Base-by-base conservation (phyloP, 148 eudicot species). In the Selenicereus undatus region DNA sequence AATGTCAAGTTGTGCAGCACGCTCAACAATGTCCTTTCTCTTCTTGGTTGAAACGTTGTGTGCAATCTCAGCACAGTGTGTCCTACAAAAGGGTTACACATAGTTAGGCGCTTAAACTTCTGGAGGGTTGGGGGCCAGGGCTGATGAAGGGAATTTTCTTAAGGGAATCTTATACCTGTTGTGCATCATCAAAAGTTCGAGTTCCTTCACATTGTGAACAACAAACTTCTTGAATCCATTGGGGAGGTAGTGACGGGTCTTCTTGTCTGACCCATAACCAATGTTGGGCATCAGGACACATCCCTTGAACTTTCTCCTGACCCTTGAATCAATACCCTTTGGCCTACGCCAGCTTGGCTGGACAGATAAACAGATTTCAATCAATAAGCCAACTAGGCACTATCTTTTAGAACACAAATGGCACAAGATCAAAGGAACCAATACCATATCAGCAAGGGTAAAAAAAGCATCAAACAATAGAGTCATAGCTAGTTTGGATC, bases 261-360 rank as follows among this genome's bases (percentile, higher is more conserved):
- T 90, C 83, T 88, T 90, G 86, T 90, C 92, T 32, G 92, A 88
- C 1, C 90, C 92, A 18, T 88, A 90, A 22, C 90, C 92, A 43
- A 88, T 86, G 79, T 88, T 88, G 71, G 92, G 92, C 92, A 90
- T 86, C 66, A 86, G 73, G 3, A 78, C 81, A 43, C 78, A 76
- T 81, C 92, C 92, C 82, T 89, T 90, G 83, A 90, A 90, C 87
- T 90, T 90, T 27, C 92, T 88, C 80, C 90, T 86, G 24, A 90
- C 90, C 4, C 89, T 52, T 4, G 92, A 90, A 32, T 90, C 92
- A 80, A 90, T 90, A 86, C 88, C 89, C 89, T 90, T 88, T 2
- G 92, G 92, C 70, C 90, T 84, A 58, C 92, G 92, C 92, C 92
- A 90, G 86, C 42, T 90, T 45, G 85, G 36, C 92, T 86, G 88